A percentile compares a stretch with the other conserved stretches of the same genome.
Evolutionary conservation across 75 land plant species (phyloP).

Genomic region (Picea sitchensis): DNA sequence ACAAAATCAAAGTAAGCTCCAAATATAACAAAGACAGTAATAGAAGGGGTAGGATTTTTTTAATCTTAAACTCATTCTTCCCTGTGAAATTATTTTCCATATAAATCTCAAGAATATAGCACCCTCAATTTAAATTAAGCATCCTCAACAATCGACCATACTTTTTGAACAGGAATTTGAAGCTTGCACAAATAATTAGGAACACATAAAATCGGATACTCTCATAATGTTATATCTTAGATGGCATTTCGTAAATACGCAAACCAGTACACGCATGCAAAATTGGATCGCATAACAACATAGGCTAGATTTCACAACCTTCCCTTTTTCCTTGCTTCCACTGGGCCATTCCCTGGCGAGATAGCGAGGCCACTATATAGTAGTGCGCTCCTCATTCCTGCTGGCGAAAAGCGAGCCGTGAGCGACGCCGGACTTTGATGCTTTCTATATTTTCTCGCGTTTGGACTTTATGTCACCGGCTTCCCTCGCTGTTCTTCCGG

Average conservation of each 20-base stretch:
- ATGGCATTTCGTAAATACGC: background rate
- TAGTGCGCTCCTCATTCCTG: too few relatives aligned
- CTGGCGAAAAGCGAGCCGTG: too few relatives aligned
- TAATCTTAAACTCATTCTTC: constrained; percentile 77
- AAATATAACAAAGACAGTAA: background rate
- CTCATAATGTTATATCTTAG: background rate
- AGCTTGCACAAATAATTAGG: constrained; percentile 50
- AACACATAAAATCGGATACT: background rate
- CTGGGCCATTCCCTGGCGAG: too few relatives aligned
- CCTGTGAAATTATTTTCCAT: constrained; percentile 91
- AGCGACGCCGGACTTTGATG: too few relatives aligned
- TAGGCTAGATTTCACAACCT: background rate
- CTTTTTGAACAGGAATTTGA: constrained; percentile 57
- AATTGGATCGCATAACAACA: background rate
- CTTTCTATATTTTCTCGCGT: too few relatives aligned
- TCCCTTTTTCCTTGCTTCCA: too few relatives aligned
- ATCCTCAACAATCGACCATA: constrained; percentile 98
- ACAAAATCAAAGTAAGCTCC: background rate
- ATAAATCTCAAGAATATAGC: constrained; percentile 87
- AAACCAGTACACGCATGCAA: background rate
- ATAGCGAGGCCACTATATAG: too few relatives aligned
- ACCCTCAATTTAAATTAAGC: too few relatives aligned
- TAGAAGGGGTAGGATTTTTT: background rate
- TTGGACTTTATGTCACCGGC: too few relatives aligned
- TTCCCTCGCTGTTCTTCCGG: too few relatives aligned